Evolutionary conservation across 75 land plant species (phyloP).

Genomic region (Chamaecyparis obtusa): DNA sequence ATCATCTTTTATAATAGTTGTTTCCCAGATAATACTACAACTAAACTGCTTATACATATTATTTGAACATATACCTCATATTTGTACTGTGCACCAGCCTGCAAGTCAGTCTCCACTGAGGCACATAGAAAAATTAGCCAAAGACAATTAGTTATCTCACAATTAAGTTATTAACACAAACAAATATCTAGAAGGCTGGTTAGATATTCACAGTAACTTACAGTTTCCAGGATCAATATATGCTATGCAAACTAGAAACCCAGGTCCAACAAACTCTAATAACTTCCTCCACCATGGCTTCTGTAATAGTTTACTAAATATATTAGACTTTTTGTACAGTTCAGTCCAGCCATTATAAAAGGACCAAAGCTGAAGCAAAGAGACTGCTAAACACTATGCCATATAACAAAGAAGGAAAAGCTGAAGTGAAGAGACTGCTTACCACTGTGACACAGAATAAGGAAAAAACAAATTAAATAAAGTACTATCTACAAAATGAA

Average conservation of each 20-base stretch:
- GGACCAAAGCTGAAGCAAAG: neutral
- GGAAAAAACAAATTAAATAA: too few relatives aligned
- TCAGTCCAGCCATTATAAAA: neutral
- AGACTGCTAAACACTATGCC: neutral
- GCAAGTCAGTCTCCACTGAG: slow-evolving; percentile 68
- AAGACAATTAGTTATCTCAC: neutral
- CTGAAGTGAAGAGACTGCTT: too few relatives aligned
- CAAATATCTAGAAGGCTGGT: neutral
- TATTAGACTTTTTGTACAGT: too few relatives aligned
- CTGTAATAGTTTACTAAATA: slow-evolving; percentile 16
- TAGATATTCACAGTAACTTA: slow-evolving; percentile 20
- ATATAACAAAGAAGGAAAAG: too few relatives aligned
- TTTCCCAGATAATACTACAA: neutral
- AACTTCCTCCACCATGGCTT: slow-evolving; percentile 66
- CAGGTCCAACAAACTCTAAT: slow-evolving; percentile 60
- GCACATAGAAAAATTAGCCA: neutral
- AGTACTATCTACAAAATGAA: too few relatives aligned
- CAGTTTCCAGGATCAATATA: slow-evolving; percentile 85
- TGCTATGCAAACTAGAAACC: slow-evolving; percentile 74
- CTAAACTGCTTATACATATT: neutral
- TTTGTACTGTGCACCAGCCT: slow-evolving; percentile 65
- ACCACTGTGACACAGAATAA: too few relatives aligned
- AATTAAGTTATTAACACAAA: neutral
- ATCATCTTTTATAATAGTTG: neutral
- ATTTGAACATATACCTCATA: slow-evolving; percentile 41